A percentile compares a stretch with the other conserved stretches of the same genome.
These are phyloP conservation scores for Zizania palustris DNA, from an alignment of 202 grass and related monocot genomes.

Conservation along the genomic window DNA sequence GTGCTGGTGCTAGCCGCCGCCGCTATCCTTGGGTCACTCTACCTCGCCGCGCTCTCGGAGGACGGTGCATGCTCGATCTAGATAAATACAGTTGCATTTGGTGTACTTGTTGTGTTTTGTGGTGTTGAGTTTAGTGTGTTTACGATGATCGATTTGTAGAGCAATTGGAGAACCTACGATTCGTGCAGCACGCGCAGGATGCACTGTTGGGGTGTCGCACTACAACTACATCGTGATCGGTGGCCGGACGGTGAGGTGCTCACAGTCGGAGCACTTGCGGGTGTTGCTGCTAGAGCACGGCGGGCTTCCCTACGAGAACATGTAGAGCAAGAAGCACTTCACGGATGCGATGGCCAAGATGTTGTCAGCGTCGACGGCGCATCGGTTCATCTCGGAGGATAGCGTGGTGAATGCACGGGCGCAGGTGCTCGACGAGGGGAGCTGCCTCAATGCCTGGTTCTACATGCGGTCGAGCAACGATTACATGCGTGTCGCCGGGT, in stretches of 20 bases:
- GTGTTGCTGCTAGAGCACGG: conserved; percentile 80
- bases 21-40: conserved; percentile 18
- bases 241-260: conserved; percentile 75
- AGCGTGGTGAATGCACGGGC: conserved; percentile 78
- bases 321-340: conserved; percentile 71
- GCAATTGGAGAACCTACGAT: conserved; percentile 46
- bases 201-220: conserved; percentile 54
- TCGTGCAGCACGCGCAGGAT: conserved; percentile 66
- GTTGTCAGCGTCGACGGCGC: conserved; percentile 54
- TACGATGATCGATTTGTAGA: conserved; percentile 17
- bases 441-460: conserved; percentile 90
- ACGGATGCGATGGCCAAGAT: conserved; percentile 65
- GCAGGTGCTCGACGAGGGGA: conserved; percentile 76
- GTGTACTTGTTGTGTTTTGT: background rate
- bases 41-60: conserved; percentile 32
- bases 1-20: conserved; percentile 3
- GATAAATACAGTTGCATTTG: background rate
- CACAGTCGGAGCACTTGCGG: conserved; percentile 70
- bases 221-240: conserved; percentile 90
- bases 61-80: conserved; percentile 47
- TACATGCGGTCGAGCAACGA: conserved; percentile 80
- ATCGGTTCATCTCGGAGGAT: conserved; percentile 76
- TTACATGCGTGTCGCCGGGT: conserved; percentile 69
- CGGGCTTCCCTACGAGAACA: conserved; percentile 66
- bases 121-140: background rate